phyloP scores from a whole-genome alignment of 1,139 yeast genomes.

The Kurtzmaniella quercitrusa region DNA sequence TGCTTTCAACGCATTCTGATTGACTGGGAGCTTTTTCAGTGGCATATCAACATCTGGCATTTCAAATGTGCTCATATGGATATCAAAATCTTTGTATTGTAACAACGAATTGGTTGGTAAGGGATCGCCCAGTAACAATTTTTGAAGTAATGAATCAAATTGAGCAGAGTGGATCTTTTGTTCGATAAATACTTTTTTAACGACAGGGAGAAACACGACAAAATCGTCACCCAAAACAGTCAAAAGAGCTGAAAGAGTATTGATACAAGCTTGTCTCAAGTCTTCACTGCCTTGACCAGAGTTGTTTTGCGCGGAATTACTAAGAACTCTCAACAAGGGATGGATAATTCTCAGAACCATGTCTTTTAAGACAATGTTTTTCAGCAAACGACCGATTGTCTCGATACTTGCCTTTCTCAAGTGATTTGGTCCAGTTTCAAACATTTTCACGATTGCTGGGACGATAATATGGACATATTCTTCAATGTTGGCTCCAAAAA shows the following conservation, averaged over 20 bases:
- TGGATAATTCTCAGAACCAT: slow-evolving; percentile 91
- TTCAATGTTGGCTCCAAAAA: slow-evolving; percentile 83
- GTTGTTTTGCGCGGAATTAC: slow-evolving; percentile 18
- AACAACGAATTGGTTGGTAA: slow-evolving; percentile 74
- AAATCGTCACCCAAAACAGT: slow-evolving; percentile 83
- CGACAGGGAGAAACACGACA: slow-evolving; percentile 81
- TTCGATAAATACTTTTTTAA: slow-evolving; percentile 64
- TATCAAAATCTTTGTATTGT: slow-evolving; percentile 56
- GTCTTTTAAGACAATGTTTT: slow-evolving; percentile 70
- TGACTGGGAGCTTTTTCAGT: slow-evolving; percentile 73
- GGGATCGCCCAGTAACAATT: slow-evolving; percentile 83
- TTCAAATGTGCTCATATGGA: slow-evolving; percentile 47
- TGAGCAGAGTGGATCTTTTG: slow-evolving; percentile 67
- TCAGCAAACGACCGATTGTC: slow-evolving; percentile 78
- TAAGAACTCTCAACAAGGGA: slow-evolving; percentile 72
- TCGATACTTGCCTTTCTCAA: slow-evolving; percentile 76
- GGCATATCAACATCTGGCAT: slow-evolving; percentile 66
- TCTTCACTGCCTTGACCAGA: slow-evolving; percentile 47
- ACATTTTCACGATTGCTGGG: slow-evolving; percentile 77
- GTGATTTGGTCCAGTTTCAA: slow-evolving; percentile 62
- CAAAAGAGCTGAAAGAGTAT: slow-evolving; percentile 73
- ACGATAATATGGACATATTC: slow-evolving; percentile 83
- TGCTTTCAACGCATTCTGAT: slow-evolving; percentile 68
- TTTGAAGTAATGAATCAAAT: slow-evolving; percentile 78
- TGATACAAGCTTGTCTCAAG: slow-evolving; percentile 61